These are phyloP conservation scores for Pseudodiploospora longispora DNA, from an alignment of 2,329 filamentous ascomycete genomes.

Conservation along the genomic window DNA sequence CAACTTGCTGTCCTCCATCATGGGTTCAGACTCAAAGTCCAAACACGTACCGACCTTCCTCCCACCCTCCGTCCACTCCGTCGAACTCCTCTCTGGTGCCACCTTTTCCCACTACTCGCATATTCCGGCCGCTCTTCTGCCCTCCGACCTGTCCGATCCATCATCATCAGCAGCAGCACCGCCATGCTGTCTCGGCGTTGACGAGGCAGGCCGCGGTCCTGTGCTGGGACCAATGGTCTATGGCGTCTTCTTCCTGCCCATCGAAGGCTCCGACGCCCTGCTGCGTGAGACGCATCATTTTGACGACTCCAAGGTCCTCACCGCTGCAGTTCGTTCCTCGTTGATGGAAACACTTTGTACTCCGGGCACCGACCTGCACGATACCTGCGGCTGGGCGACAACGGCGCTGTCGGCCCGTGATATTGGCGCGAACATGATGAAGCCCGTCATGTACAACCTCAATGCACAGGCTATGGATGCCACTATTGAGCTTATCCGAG, in stretches of 20 bases:
- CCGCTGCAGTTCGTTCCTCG: conserved; percentile 64
- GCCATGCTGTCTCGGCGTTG: conserved; percentile 72
- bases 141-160: conserved; percentile 27
- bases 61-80: conserved; percentile 58
- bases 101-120: conserved; percentile 67
- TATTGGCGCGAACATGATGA: conserved; percentile 72
- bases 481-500: conserved; percentile 72
- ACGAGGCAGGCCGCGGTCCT: conserved; percentile 88
- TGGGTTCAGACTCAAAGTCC: not conserved
- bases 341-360: conserved; percentile 67
- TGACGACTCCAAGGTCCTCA: conserved; percentile 91
- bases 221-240: conserved; percentile 81
- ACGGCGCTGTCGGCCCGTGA: conserved; percentile 74
- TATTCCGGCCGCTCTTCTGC: conserved; percentile 53
- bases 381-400: conserved; percentile 72
- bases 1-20: no score
- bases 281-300: conserved; percentile 76
- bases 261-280: conserved; percentile 61
- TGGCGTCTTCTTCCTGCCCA: conserved; percentile 66
- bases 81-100: conserved; percentile 51
- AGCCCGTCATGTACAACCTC: conserved; percentile 68
- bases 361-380: conserved; percentile 38
- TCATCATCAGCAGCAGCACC: conserved; percentile 20
- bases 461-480: conserved; percentile 95
- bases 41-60: conserved; percentile 39